Percentiles rank a stretch among this genome's conserved stretches.
Conservation (phyloP, 768 basidiomycete genomes). For the Chalciporus sphaerocephalus region DNA sequence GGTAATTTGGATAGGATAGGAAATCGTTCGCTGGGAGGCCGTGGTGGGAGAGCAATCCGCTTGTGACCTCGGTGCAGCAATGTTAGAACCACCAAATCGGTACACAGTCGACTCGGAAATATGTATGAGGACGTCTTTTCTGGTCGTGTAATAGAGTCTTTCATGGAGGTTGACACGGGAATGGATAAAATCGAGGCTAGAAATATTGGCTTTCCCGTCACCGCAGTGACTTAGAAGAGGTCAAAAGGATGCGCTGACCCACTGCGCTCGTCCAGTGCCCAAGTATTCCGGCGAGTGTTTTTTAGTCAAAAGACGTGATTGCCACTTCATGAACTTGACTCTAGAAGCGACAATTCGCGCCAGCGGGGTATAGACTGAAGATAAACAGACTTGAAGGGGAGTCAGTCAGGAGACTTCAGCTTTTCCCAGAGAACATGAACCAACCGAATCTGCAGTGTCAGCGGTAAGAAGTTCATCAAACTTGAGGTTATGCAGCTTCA, state of each 20-base stretch:
- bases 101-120: slow-evolving; percentile 51
- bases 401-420: too few species aligned
- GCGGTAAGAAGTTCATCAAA: neutral
- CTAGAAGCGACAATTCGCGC: neutral
- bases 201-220: neutral
- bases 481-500: neutral
- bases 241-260: neutral
- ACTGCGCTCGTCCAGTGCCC: neutral
- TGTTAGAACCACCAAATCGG: slow-evolving; percentile 54
- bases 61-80: slow-evolving; percentile 55
- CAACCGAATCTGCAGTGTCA: neutral
- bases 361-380: neutral
- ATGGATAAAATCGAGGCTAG: neutral
- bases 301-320: neutral
- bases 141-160: slow-evolving; percentile 3
- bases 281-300: neutral
- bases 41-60: slow-evolving; percentile 59
- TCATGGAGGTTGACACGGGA: neutral
- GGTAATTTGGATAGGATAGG: slow-evolving; percentile 54
- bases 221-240: neutral
- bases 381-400: too few species aligned
- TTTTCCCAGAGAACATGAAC: too few species aligned
- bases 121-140: slow-evolving; percentile 26
- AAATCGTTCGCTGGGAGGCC: slow-evolving; percentile 67
- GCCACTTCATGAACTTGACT: slow-evolving; percentile 2